Evolutionary conservation across 768 basidiomycete species (phyloP), one percentile per base, ranked within the genome.

Genomic region (Scleroderma bovista): DNA sequence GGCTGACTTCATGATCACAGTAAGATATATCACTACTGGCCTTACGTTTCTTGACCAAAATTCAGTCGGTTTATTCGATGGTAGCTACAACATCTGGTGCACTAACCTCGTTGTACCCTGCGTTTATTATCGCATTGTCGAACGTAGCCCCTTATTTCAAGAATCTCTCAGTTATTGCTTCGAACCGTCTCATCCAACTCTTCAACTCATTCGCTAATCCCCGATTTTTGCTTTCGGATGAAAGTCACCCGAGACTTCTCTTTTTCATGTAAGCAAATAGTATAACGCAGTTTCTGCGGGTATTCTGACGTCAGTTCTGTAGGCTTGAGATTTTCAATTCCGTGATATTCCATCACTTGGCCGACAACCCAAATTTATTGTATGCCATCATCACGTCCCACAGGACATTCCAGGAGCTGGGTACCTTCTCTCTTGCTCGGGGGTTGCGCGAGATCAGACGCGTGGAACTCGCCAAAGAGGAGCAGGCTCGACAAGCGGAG

Each of bases 251-350:
- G 1, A 72, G 96, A 53, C 70, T 97, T 26, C 76, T 97, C 29
- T 98, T 89, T 69, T 96, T 92, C 65, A 85, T 93, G 90, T 91
- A 54, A 53, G 81, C 66, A 23, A 23, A 29, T 41, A 11, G 17
- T 6, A 24, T 41, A 12, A 12, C 29, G 42, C 54, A 10, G 13
- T 53, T 15, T 22, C 33, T 41, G 32, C 23, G 17, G n/a, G 9
- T 40, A 19, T 11, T 41, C 46, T 45, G 31, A 32, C 19, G 23
- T 39, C 8, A 36, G 24, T 10, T 13, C n/a, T 42, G 15, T 54
- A 93, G 90, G 77, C 76, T 98, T 39, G 96, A 99, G 64, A 81
- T 86, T 2, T 93, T 99, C 73, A 96, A 93, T 65, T 78, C 84
- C 4, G 75, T 96, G 50, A 78, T 96, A 44, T 76, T 85, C 36